phyloP scores from a whole-genome alignment of 176 grass and related monocot genomes.

The Canna indica region DNA sequence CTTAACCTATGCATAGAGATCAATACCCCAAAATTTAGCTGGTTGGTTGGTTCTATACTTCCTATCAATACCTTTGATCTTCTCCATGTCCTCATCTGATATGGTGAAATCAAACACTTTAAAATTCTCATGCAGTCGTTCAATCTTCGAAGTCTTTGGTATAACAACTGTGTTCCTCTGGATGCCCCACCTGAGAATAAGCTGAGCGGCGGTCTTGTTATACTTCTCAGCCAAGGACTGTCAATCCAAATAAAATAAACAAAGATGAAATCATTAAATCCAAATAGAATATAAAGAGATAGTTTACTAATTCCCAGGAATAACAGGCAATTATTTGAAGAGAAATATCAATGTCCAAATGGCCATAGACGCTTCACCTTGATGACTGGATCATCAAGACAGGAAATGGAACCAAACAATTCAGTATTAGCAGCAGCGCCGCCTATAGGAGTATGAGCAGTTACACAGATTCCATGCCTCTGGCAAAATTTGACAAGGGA shows the following conservation, averaged over 20 bases:
- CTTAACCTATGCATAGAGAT: slow-evolving; percentile 49
- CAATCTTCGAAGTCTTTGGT: slow-evolving; percentile 76
- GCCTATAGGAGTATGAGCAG: slow-evolving; percentile 77
- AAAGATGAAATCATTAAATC: neutral
- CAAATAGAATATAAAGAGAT: neutral
- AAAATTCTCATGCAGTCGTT: slow-evolving; percentile 64
- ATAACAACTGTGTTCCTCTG: slow-evolving; percentile 90
- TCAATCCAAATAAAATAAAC: neutral
- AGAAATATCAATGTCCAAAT: neutral
- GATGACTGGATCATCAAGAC: slow-evolving; percentile 71
- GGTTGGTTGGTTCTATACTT: slow-evolving; percentile 78
- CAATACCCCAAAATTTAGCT: slow-evolving; percentile 84
- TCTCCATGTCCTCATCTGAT: slow-evolving; percentile 63
- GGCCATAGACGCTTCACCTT: slow-evolving; percentile 33
- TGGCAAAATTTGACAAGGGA: slow-evolving; percentile 96
- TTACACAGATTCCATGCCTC: slow-evolving; percentile 75
- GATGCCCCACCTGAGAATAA: slow-evolving; percentile 66
- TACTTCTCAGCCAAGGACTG: slow-evolving; percentile 78
- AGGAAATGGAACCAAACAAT: slow-evolving; percentile 73
- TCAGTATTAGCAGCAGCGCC: slow-evolving; percentile 70
- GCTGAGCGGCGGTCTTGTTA: slow-evolving; percentile 50
- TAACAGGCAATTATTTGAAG: neutral
- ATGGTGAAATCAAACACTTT: slow-evolving; percentile 57
- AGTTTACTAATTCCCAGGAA: too few relatives aligned
- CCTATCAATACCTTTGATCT: slow-evolving; percentile 61